These are phyloP conservation scores for Earliella scabrosa DNA, from an alignment of 1,284 basidiomycete genomes.

Conservation along the genomic window DNA sequence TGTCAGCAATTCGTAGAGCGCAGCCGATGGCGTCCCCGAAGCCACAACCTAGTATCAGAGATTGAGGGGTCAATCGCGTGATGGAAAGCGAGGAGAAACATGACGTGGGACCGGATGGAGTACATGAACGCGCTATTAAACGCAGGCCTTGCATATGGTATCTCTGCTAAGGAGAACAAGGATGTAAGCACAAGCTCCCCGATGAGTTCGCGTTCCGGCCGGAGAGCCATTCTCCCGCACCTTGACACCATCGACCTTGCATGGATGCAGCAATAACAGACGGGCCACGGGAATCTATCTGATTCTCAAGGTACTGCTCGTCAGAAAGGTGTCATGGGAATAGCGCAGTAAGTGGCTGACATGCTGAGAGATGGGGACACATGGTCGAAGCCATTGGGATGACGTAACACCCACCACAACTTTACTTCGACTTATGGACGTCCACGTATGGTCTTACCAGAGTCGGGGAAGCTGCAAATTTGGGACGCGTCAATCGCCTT, in stretches of 20 bases:
- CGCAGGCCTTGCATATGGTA: slow-evolving; percentile 1
- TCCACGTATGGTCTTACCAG: slow-evolving; percentile 8
- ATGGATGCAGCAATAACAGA: slow-evolving; percentile 5
- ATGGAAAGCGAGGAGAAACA: not conserved
- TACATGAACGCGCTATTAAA: not conserved
- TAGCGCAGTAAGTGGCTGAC: no score
- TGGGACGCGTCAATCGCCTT: not conserved
- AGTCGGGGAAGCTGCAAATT: not conserved
- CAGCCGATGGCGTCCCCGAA: no score
- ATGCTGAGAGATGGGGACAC: not conserved
- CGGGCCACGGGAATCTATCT: not conserved
- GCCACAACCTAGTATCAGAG: no score
- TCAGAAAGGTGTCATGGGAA: not conserved
- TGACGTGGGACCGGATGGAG: not conserved
- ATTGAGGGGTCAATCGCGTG: no score
- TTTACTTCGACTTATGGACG: slow-evolving; percentile 6
- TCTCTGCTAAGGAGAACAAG: slow-evolving; percentile 15
- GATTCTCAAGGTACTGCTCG: not conserved
- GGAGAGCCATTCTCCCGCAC: slow-evolving; percentile 5
- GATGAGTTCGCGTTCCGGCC: slow-evolving; percentile 12
- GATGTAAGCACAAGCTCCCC: slow-evolving; percentile 13
- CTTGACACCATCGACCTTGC: not conserved
- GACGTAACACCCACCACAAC: slow-evolving; percentile 12
- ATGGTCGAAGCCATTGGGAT: not conserved
- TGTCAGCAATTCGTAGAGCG: no score